Conservation (phyloP, 2,329 filamentous ascomycete species). For the Sporothrix schenckii region DNA sequence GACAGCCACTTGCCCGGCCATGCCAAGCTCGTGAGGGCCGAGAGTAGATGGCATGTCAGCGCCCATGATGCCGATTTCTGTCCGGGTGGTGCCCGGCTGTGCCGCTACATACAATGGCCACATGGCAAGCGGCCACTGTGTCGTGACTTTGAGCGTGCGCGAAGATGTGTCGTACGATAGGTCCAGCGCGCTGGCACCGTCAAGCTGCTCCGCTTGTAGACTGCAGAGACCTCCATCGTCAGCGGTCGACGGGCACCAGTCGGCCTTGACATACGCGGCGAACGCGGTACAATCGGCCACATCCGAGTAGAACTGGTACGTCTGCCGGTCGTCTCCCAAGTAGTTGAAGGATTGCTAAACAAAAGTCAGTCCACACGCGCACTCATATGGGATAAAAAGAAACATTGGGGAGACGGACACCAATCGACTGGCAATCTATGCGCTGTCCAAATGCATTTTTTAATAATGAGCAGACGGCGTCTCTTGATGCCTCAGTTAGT, state of each 20-base stretch:
- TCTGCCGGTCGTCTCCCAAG: constrained; percentile 59
- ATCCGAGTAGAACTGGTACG: constrained; percentile 71
- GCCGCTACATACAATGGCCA: constrained; percentile 49
- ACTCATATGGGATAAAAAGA: background rate
- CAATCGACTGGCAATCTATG: constrained; percentile 57
- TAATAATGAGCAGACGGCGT: constrained; percentile 61
- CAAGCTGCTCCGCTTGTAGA: constrained; percentile 49
- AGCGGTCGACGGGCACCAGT: constrained; percentile 51
- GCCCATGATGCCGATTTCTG: constrained; percentile 81
- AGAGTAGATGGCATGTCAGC: constrained; percentile 61
- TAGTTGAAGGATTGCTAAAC: constrained; percentile 63
- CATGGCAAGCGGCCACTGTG: constrained; percentile 60
- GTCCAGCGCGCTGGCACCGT: constrained; percentile 67
- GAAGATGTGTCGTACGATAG: constrained; percentile 74
- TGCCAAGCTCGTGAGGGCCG: constrained; percentile 72
- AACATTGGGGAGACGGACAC: constrained; percentile 43
- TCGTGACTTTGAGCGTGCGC: constrained; percentile 65
- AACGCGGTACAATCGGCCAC: constrained; percentile 62
- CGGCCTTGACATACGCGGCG: constrained; percentile 54
- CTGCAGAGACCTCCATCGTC: constrained; percentile 53
- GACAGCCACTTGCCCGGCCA: constrained; percentile 77
- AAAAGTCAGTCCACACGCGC: too few relatives aligned
- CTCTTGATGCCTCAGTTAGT: constrained; percentile 41
- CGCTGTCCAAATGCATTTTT: constrained; percentile 57
- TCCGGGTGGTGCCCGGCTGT: constrained; percentile 56